phyloP scores from a whole-genome alignment of 495 filamentous ascomycete genomes.

The Clavariopsis aquatica region DNA sequence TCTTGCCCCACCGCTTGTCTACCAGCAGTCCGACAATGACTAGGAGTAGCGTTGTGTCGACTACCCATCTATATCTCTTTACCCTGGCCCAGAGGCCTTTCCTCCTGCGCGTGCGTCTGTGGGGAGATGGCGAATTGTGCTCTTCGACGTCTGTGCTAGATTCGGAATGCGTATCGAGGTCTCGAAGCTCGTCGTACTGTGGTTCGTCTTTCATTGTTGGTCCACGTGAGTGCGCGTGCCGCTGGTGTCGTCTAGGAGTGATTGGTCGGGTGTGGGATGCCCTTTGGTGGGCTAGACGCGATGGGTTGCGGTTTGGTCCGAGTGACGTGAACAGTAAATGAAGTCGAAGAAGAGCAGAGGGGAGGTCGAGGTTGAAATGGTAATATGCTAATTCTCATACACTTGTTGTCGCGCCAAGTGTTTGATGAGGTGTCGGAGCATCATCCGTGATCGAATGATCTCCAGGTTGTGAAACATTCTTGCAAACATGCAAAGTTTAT shows the following conservation, averaged over 20 bases:
- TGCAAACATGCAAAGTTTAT: too few relatives aligned
- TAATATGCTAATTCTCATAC: neutral
- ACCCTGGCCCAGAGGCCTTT: conserved; percentile 10
- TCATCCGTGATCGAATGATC: too few relatives aligned
- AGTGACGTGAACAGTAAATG: too few relatives aligned
- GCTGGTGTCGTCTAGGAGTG: neutral
- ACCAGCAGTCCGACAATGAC: conserved; percentile 22
- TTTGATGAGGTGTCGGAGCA: neutral
- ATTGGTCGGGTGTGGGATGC: too few relatives aligned
- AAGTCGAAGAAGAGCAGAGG: neutral
- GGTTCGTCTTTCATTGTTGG: conserved; percentile 23
- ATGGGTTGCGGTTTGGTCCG: too few relatives aligned
- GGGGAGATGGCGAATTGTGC: neutral
- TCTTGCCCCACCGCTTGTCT: conserved; percentile 20
- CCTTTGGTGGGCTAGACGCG: too few relatives aligned
- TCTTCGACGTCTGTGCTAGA: conserved; percentile 24
- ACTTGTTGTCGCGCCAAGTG: conserved; percentile 11
- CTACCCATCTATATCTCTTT: conserved; percentile 16
- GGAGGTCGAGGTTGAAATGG: too few relatives aligned
- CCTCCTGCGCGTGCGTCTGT: neutral
- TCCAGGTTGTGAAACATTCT: too few relatives aligned
- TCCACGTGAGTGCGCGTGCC: neutral
- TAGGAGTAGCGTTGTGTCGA: conserved; percentile 22
- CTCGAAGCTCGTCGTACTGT: conserved; percentile 13
- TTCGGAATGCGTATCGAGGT: conserved; percentile 1